Percentiles rank a stretch among this genome's conserved stretches.
Conservation (phyloP, 2,329 filamentous ascomycete genomes). For the Talaromyces funiculosus region DNA sequence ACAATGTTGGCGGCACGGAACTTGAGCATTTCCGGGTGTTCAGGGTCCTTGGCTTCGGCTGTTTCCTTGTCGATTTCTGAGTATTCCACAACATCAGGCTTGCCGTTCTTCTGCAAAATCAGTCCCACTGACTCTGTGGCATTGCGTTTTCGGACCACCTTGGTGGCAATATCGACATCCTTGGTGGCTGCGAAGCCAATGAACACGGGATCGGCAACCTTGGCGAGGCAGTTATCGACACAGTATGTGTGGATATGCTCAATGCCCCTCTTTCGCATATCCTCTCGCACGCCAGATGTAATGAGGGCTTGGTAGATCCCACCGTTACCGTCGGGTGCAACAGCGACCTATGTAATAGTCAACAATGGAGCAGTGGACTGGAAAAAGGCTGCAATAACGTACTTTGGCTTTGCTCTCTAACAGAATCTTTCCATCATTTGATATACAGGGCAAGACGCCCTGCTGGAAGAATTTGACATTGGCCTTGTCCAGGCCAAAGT, state of each 20-base stretch:
- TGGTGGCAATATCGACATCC: constrained; percentile 91
- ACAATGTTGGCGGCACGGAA: constrained; percentile 99
- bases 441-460: constrained; percentile 92
- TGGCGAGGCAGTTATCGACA: constrained; percentile 98
- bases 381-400: constrained; percentile 17
- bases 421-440: constrained; percentile 94
- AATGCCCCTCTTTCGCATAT: constrained; percentile 85
- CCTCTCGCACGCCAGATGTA: constrained; percentile 69
- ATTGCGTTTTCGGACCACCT: constrained; percentile 97
- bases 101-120: constrained; percentile 91
- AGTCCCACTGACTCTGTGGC: constrained; percentile 93
- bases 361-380: constrained; percentile 3
- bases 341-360: constrained; percentile 58
- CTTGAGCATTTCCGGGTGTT: constrained; percentile 75
- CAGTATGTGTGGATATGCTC: constrained; percentile 97
- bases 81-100: constrained; percentile 96
- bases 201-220: constrained; percentile 94
- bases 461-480: constrained; percentile 95
- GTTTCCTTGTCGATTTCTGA: constrained; percentile 88
- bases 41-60: constrained; percentile 81
- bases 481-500: constrained; percentile 79
- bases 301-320: constrained; percentile 92
- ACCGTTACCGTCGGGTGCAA: constrained; percentile 94
- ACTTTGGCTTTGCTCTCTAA: constrained; percentile 82
- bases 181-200: constrained; percentile 86